phyloP scores from a whole-genome alignment of 805 yeast genomes.

The Scheffersomyces lignosus region DNA sequence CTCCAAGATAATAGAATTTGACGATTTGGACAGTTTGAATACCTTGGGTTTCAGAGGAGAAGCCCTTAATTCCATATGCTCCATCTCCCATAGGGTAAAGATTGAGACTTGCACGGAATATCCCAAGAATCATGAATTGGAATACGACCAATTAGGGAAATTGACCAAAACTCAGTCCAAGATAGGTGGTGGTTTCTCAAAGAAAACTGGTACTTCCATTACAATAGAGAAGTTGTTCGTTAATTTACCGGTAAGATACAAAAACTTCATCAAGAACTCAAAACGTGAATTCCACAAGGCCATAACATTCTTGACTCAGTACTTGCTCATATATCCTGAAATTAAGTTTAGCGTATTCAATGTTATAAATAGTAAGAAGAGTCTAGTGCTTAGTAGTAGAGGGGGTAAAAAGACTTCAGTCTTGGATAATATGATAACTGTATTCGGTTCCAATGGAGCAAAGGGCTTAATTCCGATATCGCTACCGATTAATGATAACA shows the following conservation, averaged over 20 bases:
- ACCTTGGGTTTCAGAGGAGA: conserved; percentile 83
- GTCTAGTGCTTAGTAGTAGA: conserved; percentile 57
- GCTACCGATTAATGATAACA: conserved; percentile 34
- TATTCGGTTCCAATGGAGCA: conserved; percentile 70
- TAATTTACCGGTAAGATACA: conserved; percentile 77
- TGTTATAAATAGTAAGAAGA: conserved; percentile 45
- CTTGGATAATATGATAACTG: conserved; percentile 56
- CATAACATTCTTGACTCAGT: conserved; percentile 61
- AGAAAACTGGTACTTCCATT: conserved; percentile 66
- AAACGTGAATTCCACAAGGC: conserved; percentile 74
- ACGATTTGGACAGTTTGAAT: conserved; percentile 48
- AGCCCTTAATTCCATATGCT: conserved; percentile 70
- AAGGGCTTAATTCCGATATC: conserved; percentile 57
- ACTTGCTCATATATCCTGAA: conserved; percentile 59
- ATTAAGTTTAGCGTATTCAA: conserved; percentile 65
- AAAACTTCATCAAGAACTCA: conserved; percentile 64
- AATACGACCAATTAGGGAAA: conserved; percentile 56
- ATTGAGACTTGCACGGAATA: conserved; percentile 52
- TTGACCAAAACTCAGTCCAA: conserved; percentile 34
- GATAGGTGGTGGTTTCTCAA: conserved; percentile 44
- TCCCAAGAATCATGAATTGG: conserved; percentile 60
- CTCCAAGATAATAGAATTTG: conserved; percentile 59
- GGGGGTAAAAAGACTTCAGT: conserved; percentile 44
- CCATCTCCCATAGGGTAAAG: conserved; percentile 46
- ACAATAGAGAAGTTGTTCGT: conserved; percentile 59